Conservation (phyloP, 768 basidiomycete genomes). For the Podaxis sp. region DNA sequence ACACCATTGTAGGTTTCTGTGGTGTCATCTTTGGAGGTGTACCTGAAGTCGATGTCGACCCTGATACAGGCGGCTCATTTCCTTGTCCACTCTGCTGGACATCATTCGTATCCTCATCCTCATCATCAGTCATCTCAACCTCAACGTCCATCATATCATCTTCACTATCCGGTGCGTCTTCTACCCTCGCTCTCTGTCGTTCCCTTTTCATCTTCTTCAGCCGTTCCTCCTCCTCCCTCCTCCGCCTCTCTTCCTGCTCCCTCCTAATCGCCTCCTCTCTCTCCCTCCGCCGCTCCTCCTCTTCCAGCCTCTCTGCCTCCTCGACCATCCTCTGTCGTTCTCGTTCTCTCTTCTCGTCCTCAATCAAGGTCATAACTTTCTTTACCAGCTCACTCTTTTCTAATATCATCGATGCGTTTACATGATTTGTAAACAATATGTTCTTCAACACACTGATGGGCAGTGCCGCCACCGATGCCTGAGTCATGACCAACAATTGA, state of each 20-base stretch:
- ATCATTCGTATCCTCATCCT: conserved; percentile 2
- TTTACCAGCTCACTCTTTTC: conserved; percentile 85
- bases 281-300: conserved; percentile 34
- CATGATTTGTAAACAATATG: conserved; percentile 79
- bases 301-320: conserved; percentile 42
- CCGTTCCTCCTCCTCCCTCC: conserved; percentile 18
- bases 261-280: conserved; percentile 37
- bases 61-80: background rate
- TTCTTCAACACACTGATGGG: conserved; percentile 74
- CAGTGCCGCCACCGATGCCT: conserved; percentile 54
- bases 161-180: conserved; percentile 17
- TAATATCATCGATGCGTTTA: conserved; percentile 72
- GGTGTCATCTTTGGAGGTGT: conserved; percentile 23
- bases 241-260: conserved; percentile 17
- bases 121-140: conserved; percentile 9
- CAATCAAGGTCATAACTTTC: conserved; percentile 62
- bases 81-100: background rate
- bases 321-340: conserved; percentile 45
- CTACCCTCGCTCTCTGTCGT: conserved; percentile 19
- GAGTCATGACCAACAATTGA: conserved; percentile 60
- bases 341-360: conserved; percentile 58
- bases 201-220: conserved; percentile 21
- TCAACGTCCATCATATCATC: conserved; percentile 19
- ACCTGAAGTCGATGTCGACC: conserved; percentile 6
- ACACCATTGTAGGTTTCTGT: conserved; percentile 34